Base-by-base conservation (phyloP, 441 rosid species). In the Corymbia calophylla region DNA sequence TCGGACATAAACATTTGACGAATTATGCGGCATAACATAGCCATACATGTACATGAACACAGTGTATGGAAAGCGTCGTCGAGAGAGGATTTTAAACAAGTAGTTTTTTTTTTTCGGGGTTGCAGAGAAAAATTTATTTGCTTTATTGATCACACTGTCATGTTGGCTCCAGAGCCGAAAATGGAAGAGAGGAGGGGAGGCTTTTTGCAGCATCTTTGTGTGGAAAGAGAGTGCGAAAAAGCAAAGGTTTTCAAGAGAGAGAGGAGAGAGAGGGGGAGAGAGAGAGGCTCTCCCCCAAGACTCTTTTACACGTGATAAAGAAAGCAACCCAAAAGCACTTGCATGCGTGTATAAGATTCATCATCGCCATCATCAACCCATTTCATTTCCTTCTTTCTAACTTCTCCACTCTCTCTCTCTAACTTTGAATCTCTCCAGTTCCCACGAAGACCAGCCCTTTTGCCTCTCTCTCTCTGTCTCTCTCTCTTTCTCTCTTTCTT, bases 321-420 rank as follows among this genome's bases (percentile, higher is more conserved):
- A 95, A 95, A 92, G 93, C 98, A 55, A 29, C 44, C 94, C 92
- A 93, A 95, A 95, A 94, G 97, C 96, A 93, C 91, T 95, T 97
- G 99, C 99, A 96, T 97, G 99, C 98, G 97, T 97, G 96, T 94
- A 93, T 94, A 95, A 96, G 94, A 94, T 93, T 92, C 95, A 94
- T 92, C 95, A 93, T 90, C 91, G 89, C 91, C 97, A 92, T 94
- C 93, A 89, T 89, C 94, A 31, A 49, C 73, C 88, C 81, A 90
- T 44, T 89, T 88, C 91, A 77, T 90, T 53, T 70, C 88, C 19
- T 55, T 60, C 90, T 60, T 29, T 88, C 25, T 18, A 88, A 80
- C 73, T 87, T 91, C 87, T 58, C 93, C 82, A 58, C 90, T 54
- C 85, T 88, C 86, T 73, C 66, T 82, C 14, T 70, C 48, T 18